Evolutionary conservation across 208 protist species (phyloP), one percentile per base, ranked within the genome.

Genomic region (Leishmania turanica): DNA sequence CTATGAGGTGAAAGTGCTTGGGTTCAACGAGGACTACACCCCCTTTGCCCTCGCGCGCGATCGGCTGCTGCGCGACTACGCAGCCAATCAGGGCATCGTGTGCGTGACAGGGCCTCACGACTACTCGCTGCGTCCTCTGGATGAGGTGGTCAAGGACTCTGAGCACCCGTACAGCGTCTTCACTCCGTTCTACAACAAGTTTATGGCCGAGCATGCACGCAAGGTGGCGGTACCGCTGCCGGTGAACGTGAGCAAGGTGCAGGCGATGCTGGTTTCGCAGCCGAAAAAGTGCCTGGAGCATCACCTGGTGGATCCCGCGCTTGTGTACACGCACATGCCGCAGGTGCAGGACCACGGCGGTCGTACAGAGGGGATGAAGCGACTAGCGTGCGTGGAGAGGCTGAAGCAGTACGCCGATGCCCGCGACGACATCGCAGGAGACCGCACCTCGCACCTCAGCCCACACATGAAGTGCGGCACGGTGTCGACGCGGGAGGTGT

Each of bases 381-480:
- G 82, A 37, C 51, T 95, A 24, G 79, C 58, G 24, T 51, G 42
- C 56, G 77, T 96, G 40, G 47, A 81, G 62, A 45, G 31, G 27
- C 42, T 88, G 75, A 81, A 56, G 77, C 65, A 89, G 7, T 96
- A 96, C 75, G 84, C 58, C 13, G 75, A 76, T 21, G 82, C 79
- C 5, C 91, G 91, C 21, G 83, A 96, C 70, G 73, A 87, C 62
- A 90, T 96, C 54, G 81, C 86, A 0, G 81, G 76, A 27, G 91
- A 96, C 74, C 34, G 82, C 42, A 96, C 93, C 3, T 92, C 90
- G 77, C 91, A 93, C 80, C 82, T 94, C 5, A 95, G 91, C 78
- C 90, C 93, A 27, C 90, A 95, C 78, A 53, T 96, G 58, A 96
- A 96, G 82, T 96, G 94, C 83, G 93, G 93, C 66, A 92, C 89